A percentile compares a stretch with the other conserved stretches of the same genome.
These are phyloP conservation scores for Pestalotiopsis sp. DNA, from an alignment of 2,329 filamentous ascomycete genomes.

Conservation along the genomic window DNA sequence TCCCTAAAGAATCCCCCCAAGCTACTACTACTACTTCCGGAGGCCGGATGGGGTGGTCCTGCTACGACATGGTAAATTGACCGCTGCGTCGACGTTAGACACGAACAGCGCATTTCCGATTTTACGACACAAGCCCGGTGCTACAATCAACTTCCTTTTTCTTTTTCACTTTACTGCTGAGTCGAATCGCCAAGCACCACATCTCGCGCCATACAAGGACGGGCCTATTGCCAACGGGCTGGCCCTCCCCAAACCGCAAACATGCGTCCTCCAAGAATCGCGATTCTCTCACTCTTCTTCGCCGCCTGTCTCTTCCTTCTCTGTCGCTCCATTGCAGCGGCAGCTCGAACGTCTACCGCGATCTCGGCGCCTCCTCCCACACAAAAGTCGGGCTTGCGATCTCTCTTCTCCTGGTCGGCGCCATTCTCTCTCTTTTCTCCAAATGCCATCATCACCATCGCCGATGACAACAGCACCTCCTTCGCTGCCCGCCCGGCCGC, in stretches of 20 bases:
- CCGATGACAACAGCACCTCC: conserved; percentile 97
- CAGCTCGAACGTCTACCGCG: conserved; percentile 30
- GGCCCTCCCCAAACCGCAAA: conserved; percentile 26
- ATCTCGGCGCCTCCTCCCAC: conserved; percentile 27
- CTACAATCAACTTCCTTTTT: neutral
- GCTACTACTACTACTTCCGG: neutral
- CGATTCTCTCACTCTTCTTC: conserved; percentile 57
- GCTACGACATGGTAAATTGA: conserved; percentile 4
- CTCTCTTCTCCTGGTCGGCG: conserved; percentile 71
- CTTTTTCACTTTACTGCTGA: neutral
- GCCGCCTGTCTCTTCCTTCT: conserved; percentile 58
- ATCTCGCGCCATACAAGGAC: neutral
- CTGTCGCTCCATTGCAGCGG: conserved; percentile 53
- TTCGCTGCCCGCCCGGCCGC: conserved; percentile 92
- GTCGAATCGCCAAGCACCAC: neutral
- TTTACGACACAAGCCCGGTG: neutral
- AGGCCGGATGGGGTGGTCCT: conserved; percentile 2
- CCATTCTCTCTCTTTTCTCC: conserved; percentile 91
- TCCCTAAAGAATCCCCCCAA: neutral
- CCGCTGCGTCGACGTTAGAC: conserved; percentile 4
- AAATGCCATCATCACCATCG: conserved; percentile 93
- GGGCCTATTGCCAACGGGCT: neutral
- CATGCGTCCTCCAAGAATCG: conserved; percentile 59
- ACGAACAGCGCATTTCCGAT: neutral
- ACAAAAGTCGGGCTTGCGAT: conserved; percentile 50